A percentile compares a stretch with the other conserved stretches of the same genome.
These are phyloP conservation scores for Venturia effusa DNA, from an alignment of 2,329 filamentous ascomycete genomes.

Conservation along the genomic window DNA sequence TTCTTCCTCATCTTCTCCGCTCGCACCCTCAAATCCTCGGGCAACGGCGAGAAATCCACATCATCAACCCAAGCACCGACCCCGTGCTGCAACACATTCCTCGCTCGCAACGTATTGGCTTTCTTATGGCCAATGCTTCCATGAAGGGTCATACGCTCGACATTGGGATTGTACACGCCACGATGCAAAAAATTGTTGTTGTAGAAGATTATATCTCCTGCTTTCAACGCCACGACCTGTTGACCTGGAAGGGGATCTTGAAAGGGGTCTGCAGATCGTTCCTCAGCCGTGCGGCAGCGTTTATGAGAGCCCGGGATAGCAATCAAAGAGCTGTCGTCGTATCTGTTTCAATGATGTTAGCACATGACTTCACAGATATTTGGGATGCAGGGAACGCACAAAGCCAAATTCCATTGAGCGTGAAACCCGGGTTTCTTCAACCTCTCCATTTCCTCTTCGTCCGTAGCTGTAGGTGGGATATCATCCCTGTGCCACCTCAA, in stretches of 20 bases:
- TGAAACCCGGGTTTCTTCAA: constrained; percentile 55
- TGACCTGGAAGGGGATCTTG: constrained; percentile 52
- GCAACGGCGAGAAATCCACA: constrained; percentile 44
- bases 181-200: constrained; percentile 80
- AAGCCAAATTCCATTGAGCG: constrained; percentile 78
- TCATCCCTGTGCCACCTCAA: constrained; percentile 83
- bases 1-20: constrained; percentile 52
- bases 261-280: constrained; percentile 57
- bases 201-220: constrained; percentile 79
- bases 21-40: constrained; percentile 28
- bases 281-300: constrained; percentile 57
- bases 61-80: constrained; percentile 54
- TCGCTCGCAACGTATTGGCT: constrained; percentile 46
- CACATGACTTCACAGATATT: no score
- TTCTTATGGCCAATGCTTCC: constrained; percentile 55
- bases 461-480: constrained; percentile 52
- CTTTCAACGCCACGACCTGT: constrained; percentile 52
- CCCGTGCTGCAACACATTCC: constrained; percentile 67
- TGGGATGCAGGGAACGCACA: constrained; percentile 56
- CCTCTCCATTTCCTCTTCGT: constrained; percentile 55
- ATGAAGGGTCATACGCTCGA: constrained; percentile 60
- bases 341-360: constrained; percentile 16
- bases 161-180: constrained; percentile 49
- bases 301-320: constrained; percentile 68
- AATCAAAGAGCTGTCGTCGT: constrained; percentile 57